Evolutionary conservation across 257 asterid species (phyloP), one percentile per base, ranked within the genome.

Genomic region (Forsythia suspensa): DNA sequence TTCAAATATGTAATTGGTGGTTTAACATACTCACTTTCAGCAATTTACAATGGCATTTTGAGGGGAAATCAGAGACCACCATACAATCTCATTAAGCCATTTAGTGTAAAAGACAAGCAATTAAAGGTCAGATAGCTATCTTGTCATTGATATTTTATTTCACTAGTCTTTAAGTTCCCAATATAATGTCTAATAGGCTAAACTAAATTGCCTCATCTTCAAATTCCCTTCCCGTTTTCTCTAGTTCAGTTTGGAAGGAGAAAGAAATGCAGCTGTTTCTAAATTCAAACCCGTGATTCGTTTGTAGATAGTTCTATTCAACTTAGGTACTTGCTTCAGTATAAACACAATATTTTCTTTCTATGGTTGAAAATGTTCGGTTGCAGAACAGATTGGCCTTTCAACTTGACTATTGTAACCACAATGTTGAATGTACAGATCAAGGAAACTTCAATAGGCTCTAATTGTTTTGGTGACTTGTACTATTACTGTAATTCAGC

Each of bases 21-120:
- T 81, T 87, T 92, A 78, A 85, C 92, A 37, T 92, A 89, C 73
- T 92, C 98, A 41, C 98, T 94, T 71, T 92, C 97, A 70, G 95
- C 90, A 48, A 90, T 94, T 44, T 87, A 91, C 42, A 94, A 91
- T 73, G 97, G 98, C 79, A 81, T 92, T 79, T 89, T 94, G 80
- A 90, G 98, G 90, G 94, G 91, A 79, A 94, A 94, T 83, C 97
- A 92, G 82, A 92, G 97, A 79, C 97, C 97, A 48, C 95, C 98
- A 0, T 94, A 94, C 88, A 92, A 89, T 84, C 95, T 89, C 70
- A 83, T 70, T 52, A 92, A 87, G 81, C 96, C 97, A 66, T 94
- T 94, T 80, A 93, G 92, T 59, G 86, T 55, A 42, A 84, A 87
- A 70, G 97, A 94, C 84, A 85, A 79, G 66, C 90, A 92, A 63